Evolutionary conservation across 139 green algal species (phyloP), one percentile per base, ranked within the genome.

Genomic region (Tetratostichococcus sp.): DNA sequence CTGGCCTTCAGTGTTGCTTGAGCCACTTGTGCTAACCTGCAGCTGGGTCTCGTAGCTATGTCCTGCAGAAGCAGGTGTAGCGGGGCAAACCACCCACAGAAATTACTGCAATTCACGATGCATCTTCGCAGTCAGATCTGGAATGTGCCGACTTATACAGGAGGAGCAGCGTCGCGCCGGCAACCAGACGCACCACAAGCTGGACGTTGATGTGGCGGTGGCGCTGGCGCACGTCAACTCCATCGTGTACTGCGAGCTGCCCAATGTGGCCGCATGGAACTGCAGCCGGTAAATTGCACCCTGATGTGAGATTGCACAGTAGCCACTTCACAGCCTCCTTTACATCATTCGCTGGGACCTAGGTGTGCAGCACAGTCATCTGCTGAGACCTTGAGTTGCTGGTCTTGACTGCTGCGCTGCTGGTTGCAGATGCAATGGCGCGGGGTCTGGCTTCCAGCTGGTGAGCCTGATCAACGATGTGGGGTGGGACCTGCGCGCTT

Each of bases 401-500:
- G n/a, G n/a, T n/a, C n/a, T n/a, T n/a, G n/a, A n/a, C n/a, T n/a
- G n/a, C n/a, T n/a, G n/a, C n/a, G 58, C 58, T 66, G 8, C 11
- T 66, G 58, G 11, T 62, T 28, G 67, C 31, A 75, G 67, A 43
- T 74, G 67, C 72, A 35, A 71, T 26, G 33, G 17, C 25, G 30
- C 17, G 16, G 35, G 42, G 11, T 16, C 80, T 0, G 75, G 39
- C 21, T 93, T 94, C 58, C 30, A 79, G 57, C 30, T 82, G 4
- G 14, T 77, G 58, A 23, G 74, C 19, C 77, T 87, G 11, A 74
- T 90, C n/a, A 89, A 87, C 75, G 90, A 96, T 70, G 31, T 62
- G 1, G 66, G 76, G 0, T 94, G 90, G 90, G 87, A 95, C 74
- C 79, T 96, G 70, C 67, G 88, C 21, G 87, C 73, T 11, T 95